A percentile compares a stretch with the other conserved stretches of the same genome.
Evolutionary conservation across 2,329 filamentous ascomycete genomes (phyloP).

Genomic region (Epicoccum nigrum): DNA sequence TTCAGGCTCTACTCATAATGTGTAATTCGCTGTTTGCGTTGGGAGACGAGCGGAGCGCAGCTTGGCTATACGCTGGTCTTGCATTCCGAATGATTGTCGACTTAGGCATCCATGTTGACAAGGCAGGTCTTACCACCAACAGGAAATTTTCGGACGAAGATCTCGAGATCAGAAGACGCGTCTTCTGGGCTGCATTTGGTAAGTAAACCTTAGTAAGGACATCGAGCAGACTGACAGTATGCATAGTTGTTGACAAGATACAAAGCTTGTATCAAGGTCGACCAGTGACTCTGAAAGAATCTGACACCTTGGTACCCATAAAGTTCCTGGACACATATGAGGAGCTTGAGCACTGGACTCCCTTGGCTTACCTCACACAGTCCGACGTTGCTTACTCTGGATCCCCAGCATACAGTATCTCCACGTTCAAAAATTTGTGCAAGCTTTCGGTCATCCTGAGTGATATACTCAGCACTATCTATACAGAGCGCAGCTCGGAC

Average conservation of each 20-base stretch:
- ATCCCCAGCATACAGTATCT: slow-evolving; percentile 51
- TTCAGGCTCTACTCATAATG: slow-evolving; percentile 61
- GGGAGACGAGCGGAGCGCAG: slow-evolving; percentile 58
- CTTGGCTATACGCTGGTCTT: slow-evolving; percentile 65
- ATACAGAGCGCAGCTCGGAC: slow-evolving; percentile 49
- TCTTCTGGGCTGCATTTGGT: slow-evolving; percentile 55
- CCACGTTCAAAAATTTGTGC: slow-evolving; percentile 52
- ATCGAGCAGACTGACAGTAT: slow-evolving; percentile 7
- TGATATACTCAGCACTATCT: slow-evolving; percentile 47
- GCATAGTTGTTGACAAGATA: slow-evolving; percentile 55
- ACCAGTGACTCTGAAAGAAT: slow-evolving; percentile 56
- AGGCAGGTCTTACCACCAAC: slow-evolving; percentile 36
- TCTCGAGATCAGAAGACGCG: slow-evolving; percentile 53
- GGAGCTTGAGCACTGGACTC: slow-evolving; percentile 60
- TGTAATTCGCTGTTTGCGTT: slow-evolving; percentile 58
- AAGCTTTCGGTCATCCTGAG: slow-evolving; percentile 55
- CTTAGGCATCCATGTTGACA: slow-evolving; percentile 59
- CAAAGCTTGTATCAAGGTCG: slow-evolving; percentile 63
- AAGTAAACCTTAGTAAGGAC: neutral
- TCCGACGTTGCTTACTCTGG: slow-evolving; percentile 40
- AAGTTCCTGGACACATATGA: slow-evolving; percentile 59
- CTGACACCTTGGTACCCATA: slow-evolving; percentile 55
- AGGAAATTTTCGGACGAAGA: slow-evolving; percentile 54
- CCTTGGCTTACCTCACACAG: slow-evolving; percentile 48
- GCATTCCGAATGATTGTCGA: slow-evolving; percentile 64